Evolutionary conservation across 148 eudicot species (phyloP).

Genomic region (Beta vulgaris): DNA sequence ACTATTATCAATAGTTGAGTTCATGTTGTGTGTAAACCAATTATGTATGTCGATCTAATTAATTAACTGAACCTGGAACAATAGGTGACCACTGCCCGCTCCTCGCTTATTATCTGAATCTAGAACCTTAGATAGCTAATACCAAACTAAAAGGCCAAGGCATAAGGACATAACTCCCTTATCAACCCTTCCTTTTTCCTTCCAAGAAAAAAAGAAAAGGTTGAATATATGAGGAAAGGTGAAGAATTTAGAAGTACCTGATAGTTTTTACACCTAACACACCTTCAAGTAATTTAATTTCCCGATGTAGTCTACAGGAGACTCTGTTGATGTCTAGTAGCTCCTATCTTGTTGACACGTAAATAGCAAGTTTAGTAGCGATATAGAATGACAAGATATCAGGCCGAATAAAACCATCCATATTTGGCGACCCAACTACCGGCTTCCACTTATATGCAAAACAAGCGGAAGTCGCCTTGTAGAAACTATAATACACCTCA

Average conservation of each 20-base stretch:
- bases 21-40: background rate
- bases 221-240: background rate
- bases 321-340: conserved; percentile 89
- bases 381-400: conserved; percentile 74
- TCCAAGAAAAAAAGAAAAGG: background rate
- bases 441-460: conserved; percentile 89
- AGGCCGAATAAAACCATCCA: conserved; percentile 69
- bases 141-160: background rate
- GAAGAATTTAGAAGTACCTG: conserved; percentile 43
- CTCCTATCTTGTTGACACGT: conserved; percentile 89
- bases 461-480: background rate
- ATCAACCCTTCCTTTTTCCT: background rate
- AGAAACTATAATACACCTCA: conserved; percentile 23
- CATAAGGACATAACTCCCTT: background rate
- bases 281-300: conserved; percentile 83
- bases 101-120: no score
- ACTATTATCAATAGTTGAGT: background rate
- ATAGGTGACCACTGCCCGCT: no score
- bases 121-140: background rate
- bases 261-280: conserved; percentile 74
- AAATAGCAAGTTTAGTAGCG: conserved; percentile 88
- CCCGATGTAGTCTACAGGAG: conserved; percentile 77
- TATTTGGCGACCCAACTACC: conserved; percentile 66
- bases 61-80: no score
- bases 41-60: background rate